Evolutionary conservation across 2,329 filamentous ascomycete genomes (phyloP).

Genomic region (Meredithiella fracta): DNA sequence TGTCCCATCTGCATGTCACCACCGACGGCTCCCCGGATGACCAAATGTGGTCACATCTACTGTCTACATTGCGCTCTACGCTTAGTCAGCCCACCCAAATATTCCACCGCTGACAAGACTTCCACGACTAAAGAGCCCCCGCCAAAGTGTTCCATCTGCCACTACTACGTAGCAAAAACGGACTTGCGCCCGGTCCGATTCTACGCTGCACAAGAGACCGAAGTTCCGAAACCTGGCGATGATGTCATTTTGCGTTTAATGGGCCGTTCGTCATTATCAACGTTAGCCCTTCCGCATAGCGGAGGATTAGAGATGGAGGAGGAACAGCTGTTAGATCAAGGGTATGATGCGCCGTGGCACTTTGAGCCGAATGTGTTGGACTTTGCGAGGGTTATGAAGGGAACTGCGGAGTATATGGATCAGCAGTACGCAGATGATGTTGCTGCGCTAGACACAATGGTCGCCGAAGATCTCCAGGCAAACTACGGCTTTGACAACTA

Average conservation of each 20-base stretch:
- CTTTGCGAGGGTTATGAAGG: constrained; percentile 91
- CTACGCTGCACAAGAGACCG: constrained; percentile 75
- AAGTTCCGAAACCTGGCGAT: constrained; percentile 63
- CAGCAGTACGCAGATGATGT: constrained; percentile 70
- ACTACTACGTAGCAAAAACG: constrained; percentile 80
- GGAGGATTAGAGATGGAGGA: constrained; percentile 27
- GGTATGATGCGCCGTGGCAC: constrained; percentile 81
- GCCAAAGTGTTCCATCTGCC: constrained; percentile 95
- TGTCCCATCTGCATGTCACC: constrained; percentile 92
- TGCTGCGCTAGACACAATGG: constrained; percentile 54
- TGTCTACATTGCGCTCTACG: constrained; percentile 85
- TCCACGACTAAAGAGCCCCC: constrained; percentile 58
- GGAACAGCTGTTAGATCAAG: constrained; percentile 49
- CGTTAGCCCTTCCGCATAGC: constrained; percentile 73
- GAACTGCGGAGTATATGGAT: constrained; percentile 72
- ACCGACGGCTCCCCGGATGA: constrained; percentile 89
- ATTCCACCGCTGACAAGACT: constrained; percentile 36
- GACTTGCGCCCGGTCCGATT: constrained; percentile 82
- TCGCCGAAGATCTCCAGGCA: constrained; percentile 75
- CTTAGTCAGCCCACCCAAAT: constrained; percentile 46
- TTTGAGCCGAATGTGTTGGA: constrained; percentile 87
- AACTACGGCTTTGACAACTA: constrained; percentile 89
- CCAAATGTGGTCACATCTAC: constrained; percentile 92
- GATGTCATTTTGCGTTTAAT: constrained; percentile 83
- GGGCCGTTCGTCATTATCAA: constrained; percentile 63